These are phyloP conservation scores for Phellopilus nigrolimitatus DNA, from an alignment of 1,284 basidiomycete genomes.

Conservation along the genomic window DNA sequence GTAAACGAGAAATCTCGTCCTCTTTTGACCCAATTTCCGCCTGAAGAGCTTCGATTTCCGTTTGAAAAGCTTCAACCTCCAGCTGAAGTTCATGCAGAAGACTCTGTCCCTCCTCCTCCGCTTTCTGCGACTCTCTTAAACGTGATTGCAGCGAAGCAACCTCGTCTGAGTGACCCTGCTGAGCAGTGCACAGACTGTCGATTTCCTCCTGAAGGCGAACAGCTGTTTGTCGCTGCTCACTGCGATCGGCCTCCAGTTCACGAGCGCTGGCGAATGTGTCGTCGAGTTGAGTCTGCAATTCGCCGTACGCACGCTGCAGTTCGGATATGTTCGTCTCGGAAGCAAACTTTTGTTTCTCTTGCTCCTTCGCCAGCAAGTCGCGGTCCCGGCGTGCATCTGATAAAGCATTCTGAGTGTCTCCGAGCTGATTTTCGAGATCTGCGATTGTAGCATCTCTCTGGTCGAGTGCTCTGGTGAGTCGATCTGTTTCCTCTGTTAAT, in stretches of 20 bases:
- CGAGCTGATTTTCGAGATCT: slow-evolving; percentile 54
- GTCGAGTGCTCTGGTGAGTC: slow-evolving; percentile 47
- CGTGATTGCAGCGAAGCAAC: slow-evolving; percentile 42
- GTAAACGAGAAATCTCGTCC: slow-evolving; percentile 57
- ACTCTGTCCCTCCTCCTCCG: slow-evolving; percentile 55
- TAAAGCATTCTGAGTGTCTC: slow-evolving; percentile 46
- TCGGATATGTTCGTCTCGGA: slow-evolving; percentile 47
- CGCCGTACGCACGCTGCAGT: slow-evolving; percentile 55
- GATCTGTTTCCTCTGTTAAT: slow-evolving; percentile 56
- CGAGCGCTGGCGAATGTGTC: slow-evolving; percentile 44
- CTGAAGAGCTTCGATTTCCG: slow-evolving; percentile 60
- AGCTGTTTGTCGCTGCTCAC: slow-evolving; percentile 49
- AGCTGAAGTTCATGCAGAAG: slow-evolving; percentile 58
- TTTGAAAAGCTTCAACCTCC: slow-evolving; percentile 64
- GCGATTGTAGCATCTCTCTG: slow-evolving; percentile 54
- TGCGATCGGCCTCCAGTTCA: slow-evolving; percentile 55
- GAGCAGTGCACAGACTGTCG: slow-evolving; percentile 37
- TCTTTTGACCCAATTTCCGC: slow-evolving; percentile 53
- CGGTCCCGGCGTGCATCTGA: slow-evolving; percentile 41
- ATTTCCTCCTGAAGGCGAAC: slow-evolving; percentile 48
- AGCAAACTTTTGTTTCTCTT: slow-evolving; percentile 47
- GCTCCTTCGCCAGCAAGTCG: slow-evolving; percentile 36
- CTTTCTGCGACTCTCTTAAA: slow-evolving; percentile 43
- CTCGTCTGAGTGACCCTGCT: slow-evolving; percentile 45
- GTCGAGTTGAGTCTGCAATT: slow-evolving; percentile 61